These are phyloP conservation scores for Backusella morwellensis DNA, from an alignment of 192 early-diverging fungal genomes.

Conservation along the genomic window DNA sequence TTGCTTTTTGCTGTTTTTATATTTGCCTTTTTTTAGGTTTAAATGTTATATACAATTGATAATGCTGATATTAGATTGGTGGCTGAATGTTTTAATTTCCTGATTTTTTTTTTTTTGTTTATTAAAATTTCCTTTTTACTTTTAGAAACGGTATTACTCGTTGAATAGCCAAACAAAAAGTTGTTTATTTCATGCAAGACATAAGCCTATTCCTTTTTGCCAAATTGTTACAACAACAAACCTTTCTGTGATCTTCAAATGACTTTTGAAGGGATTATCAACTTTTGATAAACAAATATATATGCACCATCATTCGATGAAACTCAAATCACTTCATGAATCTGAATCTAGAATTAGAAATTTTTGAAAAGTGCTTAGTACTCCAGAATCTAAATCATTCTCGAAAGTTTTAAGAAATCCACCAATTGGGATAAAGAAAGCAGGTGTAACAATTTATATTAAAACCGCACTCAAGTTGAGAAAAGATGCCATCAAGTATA, in stretches of 20 bases:
- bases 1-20: not conserved
- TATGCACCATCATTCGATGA: not conserved
- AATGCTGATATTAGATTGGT: not conserved
- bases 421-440: not conserved
- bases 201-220: not conserved
- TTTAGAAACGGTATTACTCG: not conserved
- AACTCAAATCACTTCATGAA: not conserved
- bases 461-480: not conserved
- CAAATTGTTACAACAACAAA: not conserved
- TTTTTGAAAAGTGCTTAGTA: not conserved
- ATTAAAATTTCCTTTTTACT: constrained; percentile 1
- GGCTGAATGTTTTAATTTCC: not conserved
- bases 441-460: not conserved
- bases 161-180: not conserved
- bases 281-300: not conserved
- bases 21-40: not conserved
- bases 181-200: not conserved
- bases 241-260: not conserved
- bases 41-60: not conserved
- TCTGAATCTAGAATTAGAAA: not conserved
- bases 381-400: not conserved
- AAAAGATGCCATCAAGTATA: not conserved
- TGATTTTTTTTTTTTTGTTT: not conserved
- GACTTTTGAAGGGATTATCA: not conserved
- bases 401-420: not conserved